Base-by-base conservation (phyloP, 441 rosid species). In the Raphanus hybrid region DNA sequence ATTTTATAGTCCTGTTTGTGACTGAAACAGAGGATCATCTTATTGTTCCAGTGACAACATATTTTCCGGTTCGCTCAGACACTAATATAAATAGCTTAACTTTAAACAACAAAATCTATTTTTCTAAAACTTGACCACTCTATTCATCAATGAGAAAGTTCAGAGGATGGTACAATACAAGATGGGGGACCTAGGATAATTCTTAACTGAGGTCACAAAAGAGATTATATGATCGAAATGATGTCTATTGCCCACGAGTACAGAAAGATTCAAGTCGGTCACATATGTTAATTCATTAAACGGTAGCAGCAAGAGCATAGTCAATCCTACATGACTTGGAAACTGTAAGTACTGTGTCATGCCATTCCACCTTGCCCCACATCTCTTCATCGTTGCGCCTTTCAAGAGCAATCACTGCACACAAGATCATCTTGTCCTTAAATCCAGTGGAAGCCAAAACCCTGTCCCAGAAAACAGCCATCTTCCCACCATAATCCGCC, bases 331-430 rank as follows among this genome's bases (percentile, higher is more conserved):
- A 74, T 10, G 77, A 26, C 32, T 6, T 10, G 6, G 77, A 32
- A 3, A 74, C 77, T 6, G 32, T 26, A 55, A 65, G 71, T 32
- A 74, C 34, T 0, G 32, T 2, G 18, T 26, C 77, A 37, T 2
- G 5, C 77, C 71, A 74, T 64, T 74, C 65, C 7, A 74, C 77
- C 57, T 74, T 65, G 8, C 77, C 65, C 65, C 55, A 55, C 14
- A 65, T 37, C 65, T 64, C 71, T 37, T 54, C 57, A 55, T 8
- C 8, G 29, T 54, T 10, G 6, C 16, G 71, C 18, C 58, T 74
- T 52, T 74, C 71, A 55, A 74, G 57, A 4, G 32, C 16, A 65
- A 74, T 26, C 29, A 37, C 71, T 1, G 57, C 64, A 0, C 58
- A 74, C 57, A 12, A 15, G 1, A 74, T 10, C 64, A 26, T 0